Evolutionary conservation across 495 filamentous ascomycete genomes (phyloP).

Genomic region (Penicillium atrosanguineum): DNA sequence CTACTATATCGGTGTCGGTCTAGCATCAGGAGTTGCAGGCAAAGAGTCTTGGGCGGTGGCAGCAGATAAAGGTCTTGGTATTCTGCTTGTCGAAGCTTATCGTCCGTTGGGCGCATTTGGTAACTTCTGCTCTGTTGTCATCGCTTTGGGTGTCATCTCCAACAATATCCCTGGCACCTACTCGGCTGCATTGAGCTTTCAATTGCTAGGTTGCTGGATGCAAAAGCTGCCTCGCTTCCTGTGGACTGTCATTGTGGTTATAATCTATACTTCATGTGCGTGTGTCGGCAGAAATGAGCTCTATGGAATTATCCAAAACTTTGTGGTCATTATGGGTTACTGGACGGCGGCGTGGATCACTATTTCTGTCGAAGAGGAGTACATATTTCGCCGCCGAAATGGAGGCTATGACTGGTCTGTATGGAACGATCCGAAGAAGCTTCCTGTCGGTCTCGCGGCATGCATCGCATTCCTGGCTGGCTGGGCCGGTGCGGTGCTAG

Average conservation of each 20-base stretch:
- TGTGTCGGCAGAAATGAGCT: conserved; percentile 52
- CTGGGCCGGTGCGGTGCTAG: conserved; percentile 58
- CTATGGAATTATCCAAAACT: conserved; percentile 56
- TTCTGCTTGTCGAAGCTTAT: conserved; percentile 56
- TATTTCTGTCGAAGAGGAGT: conserved; percentile 53
- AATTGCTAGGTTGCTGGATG: conserved; percentile 46
- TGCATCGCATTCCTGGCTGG: conserved; percentile 52
- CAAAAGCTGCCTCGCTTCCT: conserved; percentile 48
- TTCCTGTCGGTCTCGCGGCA: conserved; percentile 56
- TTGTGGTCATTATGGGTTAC: conserved; percentile 61
- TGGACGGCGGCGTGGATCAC: conserved; percentile 56
- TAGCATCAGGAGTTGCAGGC: no score
- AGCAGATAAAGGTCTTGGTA: not conserved
- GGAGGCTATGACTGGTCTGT: conserved; percentile 48
- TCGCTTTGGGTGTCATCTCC: conserved; percentile 58
- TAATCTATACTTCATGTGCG: conserved; percentile 53
- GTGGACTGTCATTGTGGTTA: conserved; percentile 49
- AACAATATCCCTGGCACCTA: conserved; percentile 62
- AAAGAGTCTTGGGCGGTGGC: not conserved
- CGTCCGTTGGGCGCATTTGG: conserved; percentile 55
- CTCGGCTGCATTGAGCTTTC: conserved; percentile 56
- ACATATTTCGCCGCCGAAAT: conserved; percentile 45
- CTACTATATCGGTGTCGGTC: not conserved
- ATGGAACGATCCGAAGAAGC: conserved; percentile 47
- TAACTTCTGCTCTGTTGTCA: conserved; percentile 59